Conservation (phyloP, 305 asterid genomes). For the Euphrasia arctica region DNA sequence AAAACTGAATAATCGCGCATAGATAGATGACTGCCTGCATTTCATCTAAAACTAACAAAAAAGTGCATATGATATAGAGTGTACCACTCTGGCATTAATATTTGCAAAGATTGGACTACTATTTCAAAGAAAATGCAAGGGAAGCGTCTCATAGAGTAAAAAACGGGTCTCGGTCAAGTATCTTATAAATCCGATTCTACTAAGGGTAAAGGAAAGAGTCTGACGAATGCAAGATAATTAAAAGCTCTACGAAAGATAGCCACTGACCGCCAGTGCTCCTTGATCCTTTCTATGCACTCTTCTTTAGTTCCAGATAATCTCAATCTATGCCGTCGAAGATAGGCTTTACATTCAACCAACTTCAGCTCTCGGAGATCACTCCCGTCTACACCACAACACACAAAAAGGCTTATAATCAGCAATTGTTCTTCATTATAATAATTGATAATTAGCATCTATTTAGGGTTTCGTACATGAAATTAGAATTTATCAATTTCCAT, state of each 20-base stretch:
- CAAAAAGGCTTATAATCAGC: not conserved
- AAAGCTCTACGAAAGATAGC: not conserved
- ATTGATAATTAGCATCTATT: slow-evolving; percentile 1
- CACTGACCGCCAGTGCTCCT: slow-evolving; percentile 65
- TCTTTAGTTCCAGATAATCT: slow-evolving; percentile 61
- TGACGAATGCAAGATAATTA: not conserved
- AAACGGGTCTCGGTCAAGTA: not conserved
- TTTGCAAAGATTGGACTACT: too few species aligned
- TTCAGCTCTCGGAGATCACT: slow-evolving; percentile 40
- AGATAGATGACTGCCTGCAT: not conserved
- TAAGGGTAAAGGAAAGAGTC: not conserved
- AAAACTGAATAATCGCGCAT: too few species aligned
- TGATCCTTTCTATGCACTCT: slow-evolving; percentile 54
- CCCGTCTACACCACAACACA: slow-evolving; percentile 27
- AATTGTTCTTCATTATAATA: not conserved
- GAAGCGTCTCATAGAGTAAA: too few species aligned
- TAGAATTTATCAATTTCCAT: slow-evolving; percentile 5
- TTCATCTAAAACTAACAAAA: too few species aligned
- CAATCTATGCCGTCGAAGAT: slow-evolving; percentile 55
- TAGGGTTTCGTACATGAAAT: not conserved
- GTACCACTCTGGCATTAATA: too few species aligned
- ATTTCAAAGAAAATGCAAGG: too few species aligned
- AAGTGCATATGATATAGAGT: too few species aligned
- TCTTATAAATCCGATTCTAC: not conserved
- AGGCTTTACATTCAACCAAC: slow-evolving; percentile 50